A percentile compares a stretch with the other conserved stretches of the same genome.
These are phyloP conservation scores for Ogataea minuta DNA, from an alignment of 805 yeast genomes.

Conservation along the genomic window DNA sequence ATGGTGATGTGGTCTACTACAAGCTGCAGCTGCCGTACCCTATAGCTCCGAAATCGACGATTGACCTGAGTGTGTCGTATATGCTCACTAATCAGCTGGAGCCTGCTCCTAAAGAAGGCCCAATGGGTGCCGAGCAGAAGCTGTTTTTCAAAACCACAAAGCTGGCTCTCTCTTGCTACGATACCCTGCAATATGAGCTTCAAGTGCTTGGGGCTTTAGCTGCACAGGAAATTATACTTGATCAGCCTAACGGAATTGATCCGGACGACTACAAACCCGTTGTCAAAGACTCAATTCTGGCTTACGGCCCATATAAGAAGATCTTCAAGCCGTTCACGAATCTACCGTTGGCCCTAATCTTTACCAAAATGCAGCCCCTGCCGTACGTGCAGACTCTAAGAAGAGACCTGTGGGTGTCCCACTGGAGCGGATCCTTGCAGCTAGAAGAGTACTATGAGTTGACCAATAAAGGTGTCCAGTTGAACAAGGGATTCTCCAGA, in stretches of 20 bases:
- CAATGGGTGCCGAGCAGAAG: slow-evolving; percentile 59
- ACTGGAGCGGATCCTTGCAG: slow-evolving; percentile 68
- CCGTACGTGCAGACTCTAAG: slow-evolving; percentile 56
- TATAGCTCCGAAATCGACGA: slow-evolving; percentile 58
- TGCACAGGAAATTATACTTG: slow-evolving; percentile 18
- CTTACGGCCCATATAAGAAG: slow-evolving; percentile 53
- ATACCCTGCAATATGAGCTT: slow-evolving; percentile 37
- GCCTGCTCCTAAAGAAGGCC: slow-evolving; percentile 66
- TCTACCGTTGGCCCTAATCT: slow-evolving; percentile 54
- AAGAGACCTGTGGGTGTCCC: slow-evolving; percentile 87
- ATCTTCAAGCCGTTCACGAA: slow-evolving; percentile 44
- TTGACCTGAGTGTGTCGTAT: slow-evolving; percentile 47
- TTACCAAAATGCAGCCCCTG: slow-evolving; percentile 64
- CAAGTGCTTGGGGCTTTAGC: slow-evolving; percentile 16
- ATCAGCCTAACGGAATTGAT: slow-evolving; percentile 26
- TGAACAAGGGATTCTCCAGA: slow-evolving; percentile 74
- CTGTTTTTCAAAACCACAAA: slow-evolving; percentile 51
- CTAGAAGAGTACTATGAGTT: slow-evolving; percentile 86
- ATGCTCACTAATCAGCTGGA: slow-evolving; percentile 45
- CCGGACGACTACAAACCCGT: slow-evolving; percentile 24
- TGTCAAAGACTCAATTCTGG: slow-evolving; percentile 41
- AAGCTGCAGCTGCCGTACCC: slow-evolving; percentile 58
- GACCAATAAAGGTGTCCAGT: slow-evolving; percentile 69
- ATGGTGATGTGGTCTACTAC: slow-evolving; percentile 39
- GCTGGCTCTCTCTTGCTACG: slow-evolving; percentile 61